Conservation (phyloP, 768 basidiomycete genomes). For the Tricholoma sp. region DNA sequence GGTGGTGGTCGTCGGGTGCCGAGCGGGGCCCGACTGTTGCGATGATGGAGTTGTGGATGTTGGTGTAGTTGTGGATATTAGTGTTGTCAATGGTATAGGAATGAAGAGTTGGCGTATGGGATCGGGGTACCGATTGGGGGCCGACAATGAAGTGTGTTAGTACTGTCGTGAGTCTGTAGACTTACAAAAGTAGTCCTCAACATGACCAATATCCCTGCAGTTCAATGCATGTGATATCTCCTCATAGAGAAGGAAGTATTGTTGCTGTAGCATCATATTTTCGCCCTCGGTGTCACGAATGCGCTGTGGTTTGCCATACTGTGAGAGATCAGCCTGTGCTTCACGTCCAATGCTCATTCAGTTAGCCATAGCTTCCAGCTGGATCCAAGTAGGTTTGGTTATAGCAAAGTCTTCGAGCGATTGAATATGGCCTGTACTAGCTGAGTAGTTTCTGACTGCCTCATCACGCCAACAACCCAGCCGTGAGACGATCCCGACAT, state of each 20-base stretch:
- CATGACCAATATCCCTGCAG: conserved; percentile 11
- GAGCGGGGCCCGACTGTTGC: too few species aligned
- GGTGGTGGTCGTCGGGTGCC: too few species aligned
- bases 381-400: conserved; percentile 9
- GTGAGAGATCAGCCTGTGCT: conserved; percentile 2
- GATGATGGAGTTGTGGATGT: too few species aligned
- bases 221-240: conserved; percentile 26
- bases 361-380: conserved; percentile 14
- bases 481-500: conserved; percentile 19
- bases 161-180: too few species aligned
- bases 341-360: conserved; percentile 16
- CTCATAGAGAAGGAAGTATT: conserved; percentile 35
- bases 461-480: conserved; percentile 16
- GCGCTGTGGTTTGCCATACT: not conserved
- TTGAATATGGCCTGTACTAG: conserved; percentile 7
- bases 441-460: not conserved
- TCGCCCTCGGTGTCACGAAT: conserved; percentile 26
- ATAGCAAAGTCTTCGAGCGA: conserved; percentile 21
- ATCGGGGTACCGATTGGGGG: too few species aligned
- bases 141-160: too few species aligned
- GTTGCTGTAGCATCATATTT: conserved; percentile 26
- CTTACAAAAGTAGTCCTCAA: too few species aligned
- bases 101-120: too few species aligned
- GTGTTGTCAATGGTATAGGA: too few species aligned
- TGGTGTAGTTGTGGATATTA: too few species aligned